Evolutionary conservation across 2,329 filamentous ascomycete genomes (phyloP).

Genomic region (Phaeomoniella chlamydospora): DNA sequence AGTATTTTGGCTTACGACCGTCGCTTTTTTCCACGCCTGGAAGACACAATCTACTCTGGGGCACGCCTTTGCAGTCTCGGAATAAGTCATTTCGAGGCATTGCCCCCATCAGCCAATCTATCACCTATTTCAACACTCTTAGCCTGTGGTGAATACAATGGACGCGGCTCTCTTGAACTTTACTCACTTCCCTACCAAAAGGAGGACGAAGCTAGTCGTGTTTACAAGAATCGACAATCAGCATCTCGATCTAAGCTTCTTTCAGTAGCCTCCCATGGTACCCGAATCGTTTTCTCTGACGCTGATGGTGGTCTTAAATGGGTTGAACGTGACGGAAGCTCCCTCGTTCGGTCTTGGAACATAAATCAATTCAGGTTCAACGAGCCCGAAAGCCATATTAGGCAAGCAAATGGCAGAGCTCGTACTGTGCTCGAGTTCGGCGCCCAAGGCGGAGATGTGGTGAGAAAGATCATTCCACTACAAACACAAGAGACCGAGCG

Average conservation of each 20-base stretch:
- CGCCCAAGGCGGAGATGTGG: conserved; percentile 54
- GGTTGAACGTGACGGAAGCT: conserved; percentile 69
- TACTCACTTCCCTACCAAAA: conserved; percentile 40
- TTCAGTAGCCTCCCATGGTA: conserved; percentile 68
- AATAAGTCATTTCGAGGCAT: conserved; percentile 40
- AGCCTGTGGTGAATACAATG: conserved; percentile 81
- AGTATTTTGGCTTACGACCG: conserved; percentile 82
- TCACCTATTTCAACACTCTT: conserved; percentile 48
- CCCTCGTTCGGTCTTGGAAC: conserved; percentile 36
- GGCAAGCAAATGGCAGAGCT: conserved; percentile 6
- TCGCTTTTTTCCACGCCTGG: conserved; percentile 65
- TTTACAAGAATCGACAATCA: conserved; percentile 68
- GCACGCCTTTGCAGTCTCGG: conserved; percentile 62
- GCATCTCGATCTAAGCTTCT: conserved; percentile 69
- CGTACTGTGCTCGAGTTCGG: conserved; percentile 15
- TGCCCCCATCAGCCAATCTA: conserved; percentile 33
- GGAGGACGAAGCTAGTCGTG: conserved; percentile 15
- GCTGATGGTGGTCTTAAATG: conserved; percentile 75
- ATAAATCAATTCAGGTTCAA: conserved; percentile 28
- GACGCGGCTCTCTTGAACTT: conserved; percentile 78
- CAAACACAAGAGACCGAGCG: conserved; percentile 21
- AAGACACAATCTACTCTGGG: conserved; percentile 70
- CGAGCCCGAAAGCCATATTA: conserved; percentile 3
- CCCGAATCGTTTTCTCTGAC: conserved; percentile 69
- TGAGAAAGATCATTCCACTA: conserved; percentile 62